These are phyloP conservation scores for Fusarium sp. DNA, from an alignment of 2,329 filamentous ascomycete species.

Conservation along the genomic window DNA sequence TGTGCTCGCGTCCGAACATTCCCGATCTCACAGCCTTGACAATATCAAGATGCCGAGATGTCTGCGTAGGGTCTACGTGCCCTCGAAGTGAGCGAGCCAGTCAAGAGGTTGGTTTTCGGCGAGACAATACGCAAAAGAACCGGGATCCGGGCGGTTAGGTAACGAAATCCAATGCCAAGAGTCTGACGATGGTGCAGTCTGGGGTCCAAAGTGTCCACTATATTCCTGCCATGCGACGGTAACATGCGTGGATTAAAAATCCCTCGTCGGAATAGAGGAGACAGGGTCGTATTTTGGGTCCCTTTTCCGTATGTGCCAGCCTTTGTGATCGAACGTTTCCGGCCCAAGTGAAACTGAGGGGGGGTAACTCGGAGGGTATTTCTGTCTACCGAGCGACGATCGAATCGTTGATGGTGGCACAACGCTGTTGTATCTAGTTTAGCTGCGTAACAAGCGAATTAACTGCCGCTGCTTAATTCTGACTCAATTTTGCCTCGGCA, in stretches of 20 bases:
- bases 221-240: background rate
- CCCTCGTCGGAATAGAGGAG: background rate
- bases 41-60: background rate
- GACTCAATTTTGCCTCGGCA: conserved; percentile 13
- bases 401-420: background rate
- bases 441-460: background rate
- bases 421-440: background rate
- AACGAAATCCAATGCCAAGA: background rate
- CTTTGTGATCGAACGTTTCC: conserved; percentile 17
- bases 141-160: background rate
- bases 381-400: conserved; percentile 25
- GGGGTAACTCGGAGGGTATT: conserved; percentile 28
- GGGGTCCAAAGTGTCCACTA: background rate
- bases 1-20: conserved; percentile 10
- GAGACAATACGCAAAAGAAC: background rate
- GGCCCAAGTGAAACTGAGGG: background rate
- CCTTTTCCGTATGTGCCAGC: background rate
- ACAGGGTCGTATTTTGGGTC: conserved; percentile 2
- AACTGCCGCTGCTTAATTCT: background rate
- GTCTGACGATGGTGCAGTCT: background rate
- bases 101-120: background rate
- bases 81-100: background rate
- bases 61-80: background rate
- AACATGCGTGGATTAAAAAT: conserved; percentile 7
- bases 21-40: background rate